Conservation (phyloP, 2,329 filamentous ascomycete genomes). For the Microdochium trichocladiopsis region DNA sequence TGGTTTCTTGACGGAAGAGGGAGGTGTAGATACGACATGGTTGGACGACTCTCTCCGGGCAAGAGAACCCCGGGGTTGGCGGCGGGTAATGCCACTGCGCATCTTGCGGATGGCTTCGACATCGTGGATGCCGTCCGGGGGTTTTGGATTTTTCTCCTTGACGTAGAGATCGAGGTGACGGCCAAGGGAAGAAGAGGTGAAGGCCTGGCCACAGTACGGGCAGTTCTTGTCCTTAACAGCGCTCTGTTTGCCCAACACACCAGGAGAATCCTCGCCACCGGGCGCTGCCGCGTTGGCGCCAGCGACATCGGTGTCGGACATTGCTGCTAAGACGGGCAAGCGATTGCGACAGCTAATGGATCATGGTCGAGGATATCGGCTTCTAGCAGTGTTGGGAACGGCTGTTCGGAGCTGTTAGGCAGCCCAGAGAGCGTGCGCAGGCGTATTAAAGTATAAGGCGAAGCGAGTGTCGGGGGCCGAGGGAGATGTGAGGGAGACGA, state of each 20-base stretch:
- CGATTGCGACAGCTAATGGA: neutral
- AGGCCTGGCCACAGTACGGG: constrained; percentile 80
- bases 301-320: neutral
- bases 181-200: constrained; percentile 89
- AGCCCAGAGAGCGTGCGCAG: too few species aligned
- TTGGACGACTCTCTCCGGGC: constrained; percentile 56
- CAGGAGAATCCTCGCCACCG: constrained; percentile 21
- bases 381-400: neutral
- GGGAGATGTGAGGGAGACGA: too few species aligned
- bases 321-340: neutral
- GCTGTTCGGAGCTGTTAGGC: neutral
- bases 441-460: too few species aligned
- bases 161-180: constrained; percentile 93
- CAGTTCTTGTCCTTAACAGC: constrained; percentile 80
- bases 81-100: constrained; percentile 76
- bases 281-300: neutral
- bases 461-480: too few species aligned
- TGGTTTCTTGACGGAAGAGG: constrained; percentile 29
- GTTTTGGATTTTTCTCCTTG: constrained; percentile 85
- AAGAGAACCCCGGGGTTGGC: constrained; percentile 66
- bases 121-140: constrained; percentile 79
- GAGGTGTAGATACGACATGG: constrained; percentile 31
- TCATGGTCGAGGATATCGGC: neutral
- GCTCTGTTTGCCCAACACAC: constrained; percentile 28
- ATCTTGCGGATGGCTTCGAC: constrained; percentile 83